phyloP scores from a whole-genome alignment of 805 yeast genomes.

The Ogataea chonburiensis region DNA sequence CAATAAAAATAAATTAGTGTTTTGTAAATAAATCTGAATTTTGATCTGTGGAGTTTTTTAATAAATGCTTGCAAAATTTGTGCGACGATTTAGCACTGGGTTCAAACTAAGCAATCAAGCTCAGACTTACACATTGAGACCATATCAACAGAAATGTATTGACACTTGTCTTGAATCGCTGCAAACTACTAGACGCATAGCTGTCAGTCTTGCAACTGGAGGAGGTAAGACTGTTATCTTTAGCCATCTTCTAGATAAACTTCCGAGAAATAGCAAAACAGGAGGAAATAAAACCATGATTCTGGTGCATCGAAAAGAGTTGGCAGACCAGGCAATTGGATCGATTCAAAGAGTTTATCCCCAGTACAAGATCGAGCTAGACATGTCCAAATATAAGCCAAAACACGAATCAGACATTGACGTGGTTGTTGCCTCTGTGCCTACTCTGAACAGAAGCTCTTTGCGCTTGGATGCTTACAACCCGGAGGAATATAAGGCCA shows the following conservation, averaged over 20 bases:
- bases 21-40: too few relatives aligned
- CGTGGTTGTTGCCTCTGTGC: conserved; percentile 76
- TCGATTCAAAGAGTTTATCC: conserved; percentile 52
- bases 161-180: conserved; percentile 51
- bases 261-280: conserved; percentile 25
- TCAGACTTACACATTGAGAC: conserved; percentile 16
- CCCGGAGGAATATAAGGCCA: conserved; percentile 62
- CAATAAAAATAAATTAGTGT: too few relatives aligned
- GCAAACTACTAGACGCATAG: conserved; percentile 49
- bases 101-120: neutral
- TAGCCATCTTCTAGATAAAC: conserved; percentile 49
- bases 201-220: conserved; percentile 88
- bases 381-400: conserved; percentile 59
- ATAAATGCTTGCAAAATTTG: neutral
- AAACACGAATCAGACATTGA: conserved; percentile 44
- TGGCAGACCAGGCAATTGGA: conserved; percentile 65
- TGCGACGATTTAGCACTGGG: conserved; percentile 9
- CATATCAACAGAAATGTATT: conserved; percentile 74
- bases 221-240: conserved; percentile 91
- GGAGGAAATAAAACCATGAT: conserved; percentile 49
- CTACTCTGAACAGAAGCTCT: conserved; percentile 48
- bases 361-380: conserved; percentile 53
- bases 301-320: conserved; percentile 78
- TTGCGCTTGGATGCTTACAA: conserved; percentile 51
- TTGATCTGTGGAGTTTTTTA: neutral